phyloP scores from a whole-genome alignment of 2,329 filamentous ascomycete species.

The Aspergillus sp. region DNA sequence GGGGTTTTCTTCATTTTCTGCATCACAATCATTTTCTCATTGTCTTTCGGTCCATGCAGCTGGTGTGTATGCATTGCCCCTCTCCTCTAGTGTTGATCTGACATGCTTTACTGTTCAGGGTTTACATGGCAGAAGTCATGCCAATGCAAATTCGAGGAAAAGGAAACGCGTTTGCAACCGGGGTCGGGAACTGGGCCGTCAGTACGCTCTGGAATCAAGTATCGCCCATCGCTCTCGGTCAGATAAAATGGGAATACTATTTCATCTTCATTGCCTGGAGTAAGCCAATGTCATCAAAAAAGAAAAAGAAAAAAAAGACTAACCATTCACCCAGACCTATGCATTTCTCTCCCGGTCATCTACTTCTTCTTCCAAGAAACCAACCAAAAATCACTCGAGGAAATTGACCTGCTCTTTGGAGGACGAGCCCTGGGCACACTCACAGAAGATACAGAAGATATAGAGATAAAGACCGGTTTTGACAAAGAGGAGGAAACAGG shows the following conservation, averaged over 20 bases:
- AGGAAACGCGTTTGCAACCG: slow-evolving; percentile 55
- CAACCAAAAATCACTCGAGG: slow-evolving; percentile 51
- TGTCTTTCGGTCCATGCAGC: slow-evolving; percentile 52
- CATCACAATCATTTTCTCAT: slow-evolving; percentile 55
- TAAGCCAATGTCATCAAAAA: slow-evolving; percentile 8
- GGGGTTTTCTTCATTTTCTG: slow-evolving; percentile 64
- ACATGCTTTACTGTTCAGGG: slow-evolving; percentile 40
- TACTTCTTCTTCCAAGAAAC: slow-evolving; percentile 52
- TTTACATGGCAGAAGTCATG: slow-evolving; percentile 64
- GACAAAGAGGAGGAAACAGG: no score
- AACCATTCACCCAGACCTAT: slow-evolving; percentile 18
- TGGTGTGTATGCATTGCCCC: slow-evolving; percentile 13
- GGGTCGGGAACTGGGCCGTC: slow-evolving; percentile 56
- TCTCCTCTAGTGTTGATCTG: neutral
- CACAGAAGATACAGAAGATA: no score
- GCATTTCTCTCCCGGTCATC: slow-evolving; percentile 40
- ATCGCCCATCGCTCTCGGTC: slow-evolving; percentile 47
- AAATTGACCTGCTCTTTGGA: slow-evolving; percentile 45
- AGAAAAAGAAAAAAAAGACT: neutral
- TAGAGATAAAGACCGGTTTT: no score
- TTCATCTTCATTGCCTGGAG: slow-evolving; percentile 55
- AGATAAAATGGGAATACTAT: slow-evolving; percentile 53
- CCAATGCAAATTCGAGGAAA: slow-evolving; percentile 61
- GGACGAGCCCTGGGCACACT: neutral
- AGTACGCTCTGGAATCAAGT: slow-evolving; percentile 57